phyloP scores from a whole-genome alignment of 2,329 filamentous ascomycete species.

The Immersiporthe knoxdaviesiana region DNA sequence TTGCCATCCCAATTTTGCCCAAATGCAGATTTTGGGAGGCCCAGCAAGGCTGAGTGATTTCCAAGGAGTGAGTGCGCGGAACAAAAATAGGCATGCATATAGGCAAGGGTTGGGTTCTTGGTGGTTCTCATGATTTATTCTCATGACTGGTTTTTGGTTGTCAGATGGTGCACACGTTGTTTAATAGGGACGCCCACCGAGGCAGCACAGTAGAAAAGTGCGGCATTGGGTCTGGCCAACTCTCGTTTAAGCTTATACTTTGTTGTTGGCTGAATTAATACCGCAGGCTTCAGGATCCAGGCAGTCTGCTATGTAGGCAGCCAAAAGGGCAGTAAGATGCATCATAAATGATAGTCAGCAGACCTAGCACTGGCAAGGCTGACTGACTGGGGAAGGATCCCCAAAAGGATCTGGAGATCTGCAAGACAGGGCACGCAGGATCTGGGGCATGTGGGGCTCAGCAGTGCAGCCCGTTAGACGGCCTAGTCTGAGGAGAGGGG shows the following conservation, averaged over 20 bases:
- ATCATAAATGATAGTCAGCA: not conserved
- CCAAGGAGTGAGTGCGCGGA: too few relatives aligned
- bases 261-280: not conserved
- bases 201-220: not conserved
- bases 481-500: not conserved
- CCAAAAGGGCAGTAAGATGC: too few relatives aligned
- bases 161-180: too few relatives aligned
- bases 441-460: conserved; percentile 4
- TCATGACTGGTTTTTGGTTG: too few relatives aligned
- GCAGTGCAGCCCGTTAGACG: not conserved
- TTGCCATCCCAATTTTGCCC: too few relatives aligned
- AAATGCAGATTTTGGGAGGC: too few relatives aligned
- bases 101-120: too few relatives aligned
- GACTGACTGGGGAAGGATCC: not conserved
- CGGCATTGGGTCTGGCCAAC: not conserved
- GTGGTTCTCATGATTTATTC: too few relatives aligned
- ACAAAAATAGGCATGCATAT: too few relatives aligned
- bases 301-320: too few relatives aligned
- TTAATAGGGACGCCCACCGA: too few relatives aligned
- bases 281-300: not conserved
- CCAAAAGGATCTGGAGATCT: not conserved
- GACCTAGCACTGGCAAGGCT: not conserved
- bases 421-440: not conserved
- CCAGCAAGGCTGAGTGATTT: too few relatives aligned
- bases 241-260: not conserved